These are phyloP conservation scores for Fonsecaea erecta DNA, from an alignment of 2,329 filamentous ascomycete species.

Conservation along the genomic window DNA sequence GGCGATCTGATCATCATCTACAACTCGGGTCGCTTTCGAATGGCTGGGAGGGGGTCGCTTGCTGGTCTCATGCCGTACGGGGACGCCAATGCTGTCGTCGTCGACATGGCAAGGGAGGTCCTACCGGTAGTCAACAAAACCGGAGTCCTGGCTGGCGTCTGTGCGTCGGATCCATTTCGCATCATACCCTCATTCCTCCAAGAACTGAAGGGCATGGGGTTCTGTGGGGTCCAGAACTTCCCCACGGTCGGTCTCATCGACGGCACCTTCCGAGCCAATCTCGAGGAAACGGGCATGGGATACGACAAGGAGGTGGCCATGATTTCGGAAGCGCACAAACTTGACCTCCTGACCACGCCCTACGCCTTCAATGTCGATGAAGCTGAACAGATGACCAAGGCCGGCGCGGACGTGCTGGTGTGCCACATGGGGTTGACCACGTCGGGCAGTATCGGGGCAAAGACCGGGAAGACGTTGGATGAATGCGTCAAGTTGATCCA, in stretches of 20 bases:
- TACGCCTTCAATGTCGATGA: conserved; percentile 71
- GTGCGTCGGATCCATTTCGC: conserved; percentile 71
- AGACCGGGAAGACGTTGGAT: conserved; percentile 65
- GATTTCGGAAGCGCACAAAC: conserved; percentile 62
- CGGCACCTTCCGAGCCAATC: conserved; percentile 67
- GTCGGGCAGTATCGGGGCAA: conserved; percentile 67
- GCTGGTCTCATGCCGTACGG: conserved; percentile 74
- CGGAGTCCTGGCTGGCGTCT: conserved; percentile 72
- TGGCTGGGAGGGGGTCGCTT: conserved; percentile 71
- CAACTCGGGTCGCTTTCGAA: conserved; percentile 73
- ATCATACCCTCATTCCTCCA: conserved; percentile 64
- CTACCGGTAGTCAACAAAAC: conserved; percentile 62
- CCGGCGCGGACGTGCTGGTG: conserved; percentile 70
- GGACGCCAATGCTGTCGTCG: conserved; percentile 70
- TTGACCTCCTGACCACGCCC: conserved; percentile 69
- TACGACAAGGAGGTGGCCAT: conserved; percentile 70
- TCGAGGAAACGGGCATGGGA: conserved; percentile 75
- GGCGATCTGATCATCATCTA: conserved; percentile 74
- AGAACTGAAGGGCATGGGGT: conserved; percentile 66
- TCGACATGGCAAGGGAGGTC: conserved; percentile 72
- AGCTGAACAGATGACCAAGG: conserved; percentile 64
- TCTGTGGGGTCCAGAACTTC: conserved; percentile 74
- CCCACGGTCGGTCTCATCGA: conserved; percentile 71
- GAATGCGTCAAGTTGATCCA: conserved; percentile 67
- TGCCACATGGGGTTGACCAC: conserved; percentile 72